phyloP scores from a whole-genome alignment of 805 yeast genomes.

The Candida berthetii region DNA sequence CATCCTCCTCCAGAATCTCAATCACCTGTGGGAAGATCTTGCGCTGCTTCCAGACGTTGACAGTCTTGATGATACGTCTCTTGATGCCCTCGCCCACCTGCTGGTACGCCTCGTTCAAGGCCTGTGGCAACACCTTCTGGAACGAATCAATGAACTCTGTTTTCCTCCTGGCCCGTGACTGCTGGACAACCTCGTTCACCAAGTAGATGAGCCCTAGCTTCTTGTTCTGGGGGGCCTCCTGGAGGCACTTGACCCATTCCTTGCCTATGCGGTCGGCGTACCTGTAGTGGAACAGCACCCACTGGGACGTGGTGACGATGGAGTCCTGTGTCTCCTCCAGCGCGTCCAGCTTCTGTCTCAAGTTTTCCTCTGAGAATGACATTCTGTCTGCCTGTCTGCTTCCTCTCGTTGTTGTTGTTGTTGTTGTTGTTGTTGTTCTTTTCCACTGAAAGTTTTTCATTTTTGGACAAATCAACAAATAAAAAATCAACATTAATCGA shows the following conservation, averaged over 20 bases:
- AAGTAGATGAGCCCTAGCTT: slow-evolving; percentile 59
- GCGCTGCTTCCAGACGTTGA: slow-evolving; percentile 55
- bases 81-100: slow-evolving; percentile 11
- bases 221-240: slow-evolving; percentile 27
- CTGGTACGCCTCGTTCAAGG: slow-evolving; percentile 24
- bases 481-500: no score
- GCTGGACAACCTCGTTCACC: slow-evolving; percentile 79
- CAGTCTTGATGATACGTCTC: slow-evolving; percentile 38
- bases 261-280: slow-evolving; percentile 46
- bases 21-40: slow-evolving; percentile 28
- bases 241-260: slow-evolving; percentile 41
- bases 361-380: slow-evolving; percentile 49
- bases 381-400: slow-evolving; percentile 2
- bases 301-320: slow-evolving; percentile 68
- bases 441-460: no score
- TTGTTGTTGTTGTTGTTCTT: no score
- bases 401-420: no score
- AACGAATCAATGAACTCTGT: slow-evolving; percentile 55
- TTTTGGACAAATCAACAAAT: no score
- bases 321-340: slow-evolving; percentile 62
- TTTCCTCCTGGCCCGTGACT: slow-evolving; percentile 57
- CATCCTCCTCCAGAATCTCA: slow-evolving; percentile 5
- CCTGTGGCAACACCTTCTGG: slow-evolving; percentile 38
- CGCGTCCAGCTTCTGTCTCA: slow-evolving; percentile 36
- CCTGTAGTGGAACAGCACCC: slow-evolving; percentile 66